Conservation (phyloP, 192 early-diverging fungal genomes). For the Gaertneriomyces sp. region DNA sequence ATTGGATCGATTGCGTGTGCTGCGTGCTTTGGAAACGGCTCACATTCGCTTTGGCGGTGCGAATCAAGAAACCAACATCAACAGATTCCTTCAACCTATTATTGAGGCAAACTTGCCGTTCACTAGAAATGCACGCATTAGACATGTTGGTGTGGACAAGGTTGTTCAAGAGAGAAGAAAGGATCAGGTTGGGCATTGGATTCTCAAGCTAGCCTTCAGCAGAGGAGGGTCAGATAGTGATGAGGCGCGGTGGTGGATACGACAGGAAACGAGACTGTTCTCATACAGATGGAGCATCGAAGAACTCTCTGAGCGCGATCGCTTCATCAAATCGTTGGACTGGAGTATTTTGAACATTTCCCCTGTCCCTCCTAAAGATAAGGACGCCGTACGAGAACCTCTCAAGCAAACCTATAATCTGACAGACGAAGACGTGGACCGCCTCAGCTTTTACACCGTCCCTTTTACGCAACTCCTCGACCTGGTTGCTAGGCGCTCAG, state of each 20-base stretch:
- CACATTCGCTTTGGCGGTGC: constrained; percentile 51
- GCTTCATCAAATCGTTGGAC: constrained; percentile 44
- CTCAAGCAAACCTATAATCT: constrained; percentile 22
- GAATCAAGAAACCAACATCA: constrained; percentile 17
- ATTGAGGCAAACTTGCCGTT: constrained; percentile 27
- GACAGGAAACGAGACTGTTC: constrained; percentile 46
- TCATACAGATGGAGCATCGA: constrained; percentile 43
- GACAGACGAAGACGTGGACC: constrained; percentile 16
- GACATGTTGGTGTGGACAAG: constrained; percentile 4
- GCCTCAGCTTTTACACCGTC: constrained; percentile 39
- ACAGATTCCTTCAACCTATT: constrained; percentile 13
- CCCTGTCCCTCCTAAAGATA: constrained; percentile 13
- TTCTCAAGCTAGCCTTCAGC: constrained; percentile 50
- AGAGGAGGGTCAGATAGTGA: constrained; percentile 30
- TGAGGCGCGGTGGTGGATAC: constrained; percentile 40
- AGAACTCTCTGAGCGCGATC: constrained; percentile 51
- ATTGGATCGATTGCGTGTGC: constrained; percentile 71
- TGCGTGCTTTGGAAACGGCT: constrained; percentile 79
- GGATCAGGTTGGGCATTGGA: constrained; percentile 49
- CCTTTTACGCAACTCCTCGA: constrained; percentile 43
- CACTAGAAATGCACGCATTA: constrained; percentile 22
- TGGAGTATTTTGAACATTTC: constrained; percentile 27
- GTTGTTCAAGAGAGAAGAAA: constrained; percentile 34
- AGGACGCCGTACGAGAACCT: background rate
- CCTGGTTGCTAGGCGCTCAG: constrained; percentile 34